Evolutionary conservation across 2,329 filamentous ascomycete genomes (phyloP).

Genomic region (Penicillium sp.): DNA sequence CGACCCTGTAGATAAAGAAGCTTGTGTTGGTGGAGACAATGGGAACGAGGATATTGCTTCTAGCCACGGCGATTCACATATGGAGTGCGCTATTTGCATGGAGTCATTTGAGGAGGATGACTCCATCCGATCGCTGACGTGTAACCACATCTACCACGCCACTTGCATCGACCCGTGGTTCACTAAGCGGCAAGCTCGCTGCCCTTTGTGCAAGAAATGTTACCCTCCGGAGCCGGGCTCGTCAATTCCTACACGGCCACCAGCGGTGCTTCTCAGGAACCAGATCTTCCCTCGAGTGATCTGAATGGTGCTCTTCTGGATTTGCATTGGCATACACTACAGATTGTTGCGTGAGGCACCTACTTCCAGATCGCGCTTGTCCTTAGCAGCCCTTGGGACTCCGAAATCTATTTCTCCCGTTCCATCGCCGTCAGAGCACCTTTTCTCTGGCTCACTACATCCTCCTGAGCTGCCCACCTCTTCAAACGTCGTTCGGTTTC

Average conservation of each 20-base stretch:
- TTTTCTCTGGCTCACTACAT: conserved; percentile 5
- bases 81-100: conserved; percentile 85
- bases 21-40: background rate
- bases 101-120: conserved; percentile 92
- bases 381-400: background rate
- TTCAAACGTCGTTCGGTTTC: conserved; percentile 16
- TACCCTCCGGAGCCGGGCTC: conserved; percentile 10
- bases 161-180: conserved; percentile 96
- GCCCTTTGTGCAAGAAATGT: conserved; percentile 80
- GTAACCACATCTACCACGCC: conserved; percentile 96
- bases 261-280: conserved; percentile 12
- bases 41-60: background rate
- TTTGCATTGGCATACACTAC: background rate
- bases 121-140: conserved; percentile 88
- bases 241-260: background rate
- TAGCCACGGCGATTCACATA: conserved; percentile 11
- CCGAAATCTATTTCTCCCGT: background rate
- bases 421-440: background rate
- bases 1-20: conserved; percentile 2
- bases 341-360: background rate
- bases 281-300: conserved; percentile 16
- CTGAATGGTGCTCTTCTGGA: background rate
- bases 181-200: conserved; percentile 90
- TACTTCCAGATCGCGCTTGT: conserved; percentile 9
- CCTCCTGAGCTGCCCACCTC: background rate